Evolutionary conservation across 352 stramenopile genomes (phyloP), one percentile per base, ranked within the genome.

Genomic region (Globisporangium canariense): DNA sequence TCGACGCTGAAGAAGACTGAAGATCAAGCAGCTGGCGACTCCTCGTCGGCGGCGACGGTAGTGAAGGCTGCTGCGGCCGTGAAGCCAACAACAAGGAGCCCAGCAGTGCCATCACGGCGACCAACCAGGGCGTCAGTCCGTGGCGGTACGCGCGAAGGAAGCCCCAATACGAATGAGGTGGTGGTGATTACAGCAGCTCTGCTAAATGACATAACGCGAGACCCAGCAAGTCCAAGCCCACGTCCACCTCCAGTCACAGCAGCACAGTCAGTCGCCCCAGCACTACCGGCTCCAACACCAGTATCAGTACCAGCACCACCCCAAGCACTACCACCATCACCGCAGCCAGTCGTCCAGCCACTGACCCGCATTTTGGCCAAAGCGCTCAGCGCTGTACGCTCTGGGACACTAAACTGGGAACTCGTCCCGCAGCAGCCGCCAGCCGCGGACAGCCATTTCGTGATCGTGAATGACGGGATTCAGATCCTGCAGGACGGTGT

Each of bases 341-440:
- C 30, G 2, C 9, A 22, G 9, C 34, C 20, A 38, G 22, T n/a
- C 9, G 20, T 25, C 8, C n/a, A 52, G 46, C 46, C 46, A 20
- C 46, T 52, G n/a, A 16, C 25, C 46, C 46, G 46, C n/a, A 52
- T 52, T 8, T 16, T 30, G 16, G 65, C 62, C 10, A 80, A 77
- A 46, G 65, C 73, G 10, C 75, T 80, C 34, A 61, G 73, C 59
- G 75, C 61, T 41, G 67, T 79, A 9, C 69, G 78, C 57, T 74
- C 75, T 28, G 72, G 72, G 0, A 70, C 72, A 1, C 4, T 82
- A 20, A 79, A 79, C 63, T 82, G 75, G 75, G 72, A 79, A 55
- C 67, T 67, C 8, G 53, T 76, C 34, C 62, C 46, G n/a, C 46
- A 52, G 46, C 46, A 52, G 10, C 46, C 46, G 9, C n/a, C 43